Base-by-base conservation (phyloP, 345 rosid genomes). In the Psidium guajava region DNA sequence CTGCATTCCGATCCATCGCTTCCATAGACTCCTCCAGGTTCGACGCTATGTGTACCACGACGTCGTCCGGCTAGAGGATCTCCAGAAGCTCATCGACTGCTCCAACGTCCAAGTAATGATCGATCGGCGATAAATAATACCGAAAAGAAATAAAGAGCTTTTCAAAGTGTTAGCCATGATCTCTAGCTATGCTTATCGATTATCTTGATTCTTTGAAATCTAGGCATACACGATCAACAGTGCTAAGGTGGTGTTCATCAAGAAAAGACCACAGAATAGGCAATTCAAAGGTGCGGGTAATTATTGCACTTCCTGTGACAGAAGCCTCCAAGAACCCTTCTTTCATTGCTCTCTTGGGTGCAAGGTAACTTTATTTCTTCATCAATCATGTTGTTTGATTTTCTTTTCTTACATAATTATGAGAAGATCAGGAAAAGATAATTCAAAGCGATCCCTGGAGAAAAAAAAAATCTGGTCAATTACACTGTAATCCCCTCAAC, bases 41-140 rank as follows among this genome's bases (percentile, higher is more conserved):
- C 98, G 99, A 11, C 98, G 98, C 10, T 97, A 97, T 75, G 98
- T 97, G 15, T 97, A 97, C 87, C 99, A 96, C 40, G 99, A 97
- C 16, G 99, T 97, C 84, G 99, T 97, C 84, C 86, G 99, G 87
- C 88, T 97, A 86, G 98, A 97, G 86, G 99, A 97, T 90, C 95
- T 97, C 40, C 90, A 94, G 83, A 97, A 92, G 88, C 98, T 97
- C 56, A 91, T 97, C 14, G 99, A 97, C 89, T 96, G 99, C 93
- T 90, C 99, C 16, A 94, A 90, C 82, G 99, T 97, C 90, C 99
- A 97, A 95, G 99, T 94, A 11, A 49, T 73, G 52, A 49, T 69
- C 25, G 2, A 69, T 69, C 47, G 1, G 52, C 1, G 4, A 69
- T 69, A 32, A 8, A 8, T 57, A 21, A 21, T 83, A 40, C 16